These are phyloP conservation scores for Rhododendron williamsianum DNA, from an alignment of 148 eudicot species.

Conservation along the genomic window DNA sequence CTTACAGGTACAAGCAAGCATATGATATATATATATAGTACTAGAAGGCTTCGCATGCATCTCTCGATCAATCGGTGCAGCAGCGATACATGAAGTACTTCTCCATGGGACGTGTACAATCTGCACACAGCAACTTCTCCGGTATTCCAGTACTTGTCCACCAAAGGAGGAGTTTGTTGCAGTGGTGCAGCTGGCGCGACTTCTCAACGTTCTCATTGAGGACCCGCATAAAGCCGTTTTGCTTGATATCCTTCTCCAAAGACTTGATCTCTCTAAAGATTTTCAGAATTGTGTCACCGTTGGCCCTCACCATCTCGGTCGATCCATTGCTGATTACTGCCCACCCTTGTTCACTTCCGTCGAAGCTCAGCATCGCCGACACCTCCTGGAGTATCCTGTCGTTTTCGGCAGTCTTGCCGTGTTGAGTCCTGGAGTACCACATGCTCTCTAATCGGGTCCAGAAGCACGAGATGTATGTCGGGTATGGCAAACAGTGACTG, in stretches of 20 bases:
- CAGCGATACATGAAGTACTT: constrained; percentile 87
- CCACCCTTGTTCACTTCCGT: constrained; percentile 28
- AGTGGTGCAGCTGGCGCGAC: constrained; percentile 42
- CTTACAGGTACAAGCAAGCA: neutral
- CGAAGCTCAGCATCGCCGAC: constrained; percentile 55
- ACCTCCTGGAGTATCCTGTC: constrained; percentile 37
- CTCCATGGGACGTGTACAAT: constrained; percentile 77
- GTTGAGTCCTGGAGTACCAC: constrained; percentile 67
- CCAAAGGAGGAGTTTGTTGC: constrained; percentile 69
- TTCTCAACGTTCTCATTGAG: constrained; percentile 20
- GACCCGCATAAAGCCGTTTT: constrained; percentile 49
- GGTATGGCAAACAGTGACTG: constrained; percentile 44
- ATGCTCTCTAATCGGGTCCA: constrained; percentile 86
- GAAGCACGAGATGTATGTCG: constrained; percentile 58
- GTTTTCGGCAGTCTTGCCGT: constrained; percentile 35
- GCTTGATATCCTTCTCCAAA: constrained; percentile 42
- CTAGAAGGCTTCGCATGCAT: neutral
- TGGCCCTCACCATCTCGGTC: constrained; percentile 47
- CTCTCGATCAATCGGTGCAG: constrained; percentile 53
- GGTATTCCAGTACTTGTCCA: constrained; percentile 43
- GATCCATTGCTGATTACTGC: constrained; percentile 39
- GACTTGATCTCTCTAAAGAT: constrained; percentile 27
- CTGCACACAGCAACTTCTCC: constrained; percentile 57
- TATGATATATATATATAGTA: neutral
- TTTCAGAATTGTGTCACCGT: constrained; percentile 30